Percentiles rank a stretch among this genome's conserved stretches.
Evolutionary conservation across 2,329 filamentous ascomycete species (phyloP).

Genomic region (Scytalidium sp.): DNA sequence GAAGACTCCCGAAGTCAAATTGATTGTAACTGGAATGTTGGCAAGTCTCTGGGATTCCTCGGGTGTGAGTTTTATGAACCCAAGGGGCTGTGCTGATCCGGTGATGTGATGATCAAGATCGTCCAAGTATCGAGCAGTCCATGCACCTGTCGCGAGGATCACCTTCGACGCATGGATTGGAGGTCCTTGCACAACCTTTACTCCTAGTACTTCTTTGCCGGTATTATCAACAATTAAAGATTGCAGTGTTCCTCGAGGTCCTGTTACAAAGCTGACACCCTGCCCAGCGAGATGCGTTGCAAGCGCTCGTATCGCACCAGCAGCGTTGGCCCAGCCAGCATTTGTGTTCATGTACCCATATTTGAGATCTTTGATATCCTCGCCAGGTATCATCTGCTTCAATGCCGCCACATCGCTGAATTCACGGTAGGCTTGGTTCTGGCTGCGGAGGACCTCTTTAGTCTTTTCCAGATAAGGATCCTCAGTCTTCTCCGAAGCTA

Average conservation of each 20-base stretch:
- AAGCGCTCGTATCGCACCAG: neutral
- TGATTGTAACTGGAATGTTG: too few species aligned
- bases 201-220: conserved; percentile 47
- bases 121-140: conserved; percentile 46
- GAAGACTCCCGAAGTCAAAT: too few species aligned
- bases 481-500: neutral
- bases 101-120: conserved; percentile 45
- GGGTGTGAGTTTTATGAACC: conserved; percentile 52
- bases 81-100: conserved; percentile 46
- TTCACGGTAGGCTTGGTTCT: neutral
- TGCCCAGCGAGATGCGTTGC: too few species aligned
- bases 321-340: conserved; percentile 48
- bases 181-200: conserved; percentile 39
- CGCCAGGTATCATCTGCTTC: conserved; percentile 26
- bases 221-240: conserved; percentile 42
- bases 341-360: conserved; percentile 43
- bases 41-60: conserved; percentile 29
- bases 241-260: conserved; percentile 33
- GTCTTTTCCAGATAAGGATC: neutral
- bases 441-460: too few species aligned
- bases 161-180: conserved; percentile 48
- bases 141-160: conserved; percentile 52
- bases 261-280: too few species aligned
- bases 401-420: neutral
- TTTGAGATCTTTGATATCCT: conserved; percentile 31